A percentile compares a stretch with the other conserved stretches of the same genome.
These are phyloP conservation scores for Papiliotrema fonsecae DNA, from an alignment of 1,284 basidiomycete species.

Conservation along the genomic window DNA sequence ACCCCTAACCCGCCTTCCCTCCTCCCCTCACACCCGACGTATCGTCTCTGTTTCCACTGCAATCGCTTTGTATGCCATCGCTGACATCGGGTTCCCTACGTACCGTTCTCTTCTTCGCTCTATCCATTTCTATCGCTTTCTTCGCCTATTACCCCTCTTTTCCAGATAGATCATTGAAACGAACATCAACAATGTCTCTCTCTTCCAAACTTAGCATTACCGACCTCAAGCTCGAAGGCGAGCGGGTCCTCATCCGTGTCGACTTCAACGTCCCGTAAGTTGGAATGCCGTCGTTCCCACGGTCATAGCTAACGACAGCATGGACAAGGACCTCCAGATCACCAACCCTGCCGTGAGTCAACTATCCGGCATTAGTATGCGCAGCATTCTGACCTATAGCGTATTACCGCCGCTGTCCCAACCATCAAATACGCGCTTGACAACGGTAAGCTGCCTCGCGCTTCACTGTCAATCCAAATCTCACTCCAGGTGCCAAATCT, in stretches of 20 bases:
- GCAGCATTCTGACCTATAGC: slow-evolving; percentile 52
- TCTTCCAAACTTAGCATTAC: slow-evolving; percentile 90
- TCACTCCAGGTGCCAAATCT: slow-evolving; percentile 64
- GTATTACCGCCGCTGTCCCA: slow-evolving; percentile 92
- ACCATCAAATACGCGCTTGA: slow-evolving; percentile 94
- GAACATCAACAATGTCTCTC: slow-evolving; percentile 71
- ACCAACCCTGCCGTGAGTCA: slow-evolving; percentile 85
- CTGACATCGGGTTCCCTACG: too few species aligned
- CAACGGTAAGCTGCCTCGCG: slow-evolving; percentile 57
- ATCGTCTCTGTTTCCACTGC: too few species aligned
- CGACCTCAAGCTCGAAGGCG: slow-evolving; percentile 79
- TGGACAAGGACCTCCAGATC: slow-evolving; percentile 70
- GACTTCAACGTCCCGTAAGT: slow-evolving; percentile 92
- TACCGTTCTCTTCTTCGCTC: slow-evolving; percentile 4
- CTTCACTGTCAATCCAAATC: background rate
- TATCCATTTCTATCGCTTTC: background rate
- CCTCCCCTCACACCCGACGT: too few species aligned
- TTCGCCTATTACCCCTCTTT: background rate
- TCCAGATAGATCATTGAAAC: background rate
- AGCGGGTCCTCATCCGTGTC: slow-evolving; percentile 87
- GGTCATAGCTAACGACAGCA: background rate
- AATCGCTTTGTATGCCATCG: too few species aligned
- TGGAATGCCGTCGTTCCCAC: background rate
- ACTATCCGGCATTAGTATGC: background rate
- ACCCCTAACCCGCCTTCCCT: too few species aligned